Evolutionary conservation across 306 rosid genomes (phyloP).

Genomic region (Quercus aquifolioides): DNA sequence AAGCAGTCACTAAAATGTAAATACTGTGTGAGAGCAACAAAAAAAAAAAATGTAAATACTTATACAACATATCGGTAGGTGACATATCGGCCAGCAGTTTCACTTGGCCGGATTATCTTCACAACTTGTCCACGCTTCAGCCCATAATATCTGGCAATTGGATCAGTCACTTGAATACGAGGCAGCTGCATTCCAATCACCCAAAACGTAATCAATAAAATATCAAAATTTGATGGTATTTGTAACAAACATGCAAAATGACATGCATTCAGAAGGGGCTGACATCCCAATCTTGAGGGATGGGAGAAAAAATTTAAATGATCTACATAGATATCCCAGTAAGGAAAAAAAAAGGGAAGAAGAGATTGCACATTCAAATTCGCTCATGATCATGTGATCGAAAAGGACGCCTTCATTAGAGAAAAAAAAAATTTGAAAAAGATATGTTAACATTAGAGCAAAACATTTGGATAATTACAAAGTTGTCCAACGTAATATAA

Average conservation of each 20-base stretch:
- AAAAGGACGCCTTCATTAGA: not conserved
- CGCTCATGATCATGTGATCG: not conserved
- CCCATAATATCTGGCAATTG: slow-evolving; percentile 80
- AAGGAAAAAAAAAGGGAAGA: not conserved
- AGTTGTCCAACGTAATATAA: not conserved
- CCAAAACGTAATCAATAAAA: not conserved
- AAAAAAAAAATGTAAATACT: not conserved
- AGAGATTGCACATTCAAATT: too few relatives aligned
- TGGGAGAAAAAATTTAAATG: not conserved
- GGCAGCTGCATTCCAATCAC: slow-evolving; percentile 54
- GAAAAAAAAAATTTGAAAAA: not conserved
- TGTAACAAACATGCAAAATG: not conserved
- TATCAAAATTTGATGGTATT: not conserved
- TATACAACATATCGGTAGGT: slow-evolving; percentile 75
- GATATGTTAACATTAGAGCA: not conserved
- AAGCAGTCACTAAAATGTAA: not conserved
- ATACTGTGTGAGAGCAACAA: not conserved
- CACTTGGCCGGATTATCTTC: slow-evolving; percentile 76
- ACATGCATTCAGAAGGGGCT: not conserved
- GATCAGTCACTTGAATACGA: slow-evolving; percentile 80
- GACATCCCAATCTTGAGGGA: not conserved
- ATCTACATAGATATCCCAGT: not conserved
- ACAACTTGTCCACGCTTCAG: slow-evolving; percentile 94
- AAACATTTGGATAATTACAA: not conserved
- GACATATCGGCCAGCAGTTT: slow-evolving; percentile 85